phyloP scores from a whole-genome alignment of 805 yeast genomes.

The Barnettozyma salicaria region DNA sequence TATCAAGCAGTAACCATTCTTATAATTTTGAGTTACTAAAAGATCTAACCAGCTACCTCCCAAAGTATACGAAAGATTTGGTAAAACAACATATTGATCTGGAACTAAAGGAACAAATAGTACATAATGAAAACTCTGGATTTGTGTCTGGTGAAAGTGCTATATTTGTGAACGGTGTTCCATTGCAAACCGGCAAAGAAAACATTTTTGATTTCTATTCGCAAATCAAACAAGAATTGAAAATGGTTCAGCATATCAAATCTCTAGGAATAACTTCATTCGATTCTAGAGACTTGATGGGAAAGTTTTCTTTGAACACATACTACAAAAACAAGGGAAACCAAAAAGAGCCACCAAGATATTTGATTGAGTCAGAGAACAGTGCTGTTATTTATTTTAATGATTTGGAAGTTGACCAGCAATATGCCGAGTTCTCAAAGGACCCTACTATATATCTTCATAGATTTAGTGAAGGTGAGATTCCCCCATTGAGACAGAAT shows the following conservation, averaged over 20 bases:
- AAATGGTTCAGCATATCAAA: constrained; percentile 22
- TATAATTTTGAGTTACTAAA: constrained; percentile 35
- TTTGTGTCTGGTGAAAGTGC: constrained; percentile 38
- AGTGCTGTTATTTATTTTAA: constrained; percentile 60
- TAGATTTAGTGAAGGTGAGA: constrained; percentile 46
- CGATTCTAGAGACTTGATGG: constrained; percentile 33
- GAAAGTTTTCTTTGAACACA: constrained; percentile 33
- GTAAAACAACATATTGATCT: constrained; percentile 17
- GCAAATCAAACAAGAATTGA: constrained; percentile 33
- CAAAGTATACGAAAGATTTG: constrained; percentile 39
- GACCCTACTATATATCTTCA: constrained; percentile 43
- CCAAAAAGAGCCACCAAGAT: constrained; percentile 22
- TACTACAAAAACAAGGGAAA: constrained; percentile 16
- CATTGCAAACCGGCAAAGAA: constrained; percentile 40
- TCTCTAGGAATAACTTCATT: constrained; percentile 30
- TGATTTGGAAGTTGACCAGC: constrained; percentile 60
- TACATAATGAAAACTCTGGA: constrained; percentile 33
- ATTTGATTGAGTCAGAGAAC: constrained; percentile 27
- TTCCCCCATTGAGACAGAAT: constrained; percentile 69
- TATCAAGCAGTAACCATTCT: constrained; percentile 20
- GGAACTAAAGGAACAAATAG: constrained; percentile 26
- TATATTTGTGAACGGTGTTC: constrained; percentile 65
- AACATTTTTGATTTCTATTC: constrained; percentile 39
- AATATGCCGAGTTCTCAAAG: constrained; percentile 41
- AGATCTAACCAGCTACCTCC: constrained; percentile 44